A percentile compares a stretch with the other conserved stretches of the same genome.
Evolutionary conservation across 2,329 filamentous ascomycete genomes (phyloP).

Genomic region (Exophiala sp.): DNA sequence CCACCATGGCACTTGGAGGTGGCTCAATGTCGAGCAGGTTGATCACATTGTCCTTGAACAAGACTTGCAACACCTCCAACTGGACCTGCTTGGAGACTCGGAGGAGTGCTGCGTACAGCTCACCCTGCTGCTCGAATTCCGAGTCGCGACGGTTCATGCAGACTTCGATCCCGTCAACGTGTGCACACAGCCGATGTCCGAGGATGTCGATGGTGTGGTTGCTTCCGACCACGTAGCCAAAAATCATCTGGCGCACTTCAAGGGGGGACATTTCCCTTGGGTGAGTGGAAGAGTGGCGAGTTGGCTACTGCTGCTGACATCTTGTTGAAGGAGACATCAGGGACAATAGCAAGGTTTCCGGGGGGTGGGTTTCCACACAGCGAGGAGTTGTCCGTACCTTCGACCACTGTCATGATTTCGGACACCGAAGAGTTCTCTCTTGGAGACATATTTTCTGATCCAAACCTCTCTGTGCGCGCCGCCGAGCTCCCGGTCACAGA

Average conservation of each 20-base stretch:
- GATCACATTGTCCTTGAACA: background rate
- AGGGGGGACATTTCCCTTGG: background rate
- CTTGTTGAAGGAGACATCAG: background rate
- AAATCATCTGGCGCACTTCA: background rate
- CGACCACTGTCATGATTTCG: background rate
- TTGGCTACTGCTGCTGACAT: background rate
- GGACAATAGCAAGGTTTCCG: background rate
- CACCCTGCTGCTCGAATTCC: background rate
- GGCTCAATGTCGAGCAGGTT: background rate
- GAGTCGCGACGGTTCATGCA: background rate
- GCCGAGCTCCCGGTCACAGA: conserved; percentile 1
- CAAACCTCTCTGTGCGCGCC: too few relatives aligned
- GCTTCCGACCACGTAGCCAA: background rate
- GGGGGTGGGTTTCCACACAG: background rate
- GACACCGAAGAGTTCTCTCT: too few relatives aligned
- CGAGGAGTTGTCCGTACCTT: background rate
- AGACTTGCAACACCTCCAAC: background rate
- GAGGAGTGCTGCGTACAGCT: background rate
- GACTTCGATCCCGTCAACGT: background rate
- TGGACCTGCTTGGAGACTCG: background rate
- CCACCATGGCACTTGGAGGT: background rate
- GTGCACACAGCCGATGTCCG: background rate
- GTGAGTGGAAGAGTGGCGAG: background rate
- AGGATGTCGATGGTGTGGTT: background rate
- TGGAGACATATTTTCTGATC: too few relatives aligned